Conservation (phyloP, 495 filamentous ascomycete species). For the Astrothelium subdiscretum region DNA sequence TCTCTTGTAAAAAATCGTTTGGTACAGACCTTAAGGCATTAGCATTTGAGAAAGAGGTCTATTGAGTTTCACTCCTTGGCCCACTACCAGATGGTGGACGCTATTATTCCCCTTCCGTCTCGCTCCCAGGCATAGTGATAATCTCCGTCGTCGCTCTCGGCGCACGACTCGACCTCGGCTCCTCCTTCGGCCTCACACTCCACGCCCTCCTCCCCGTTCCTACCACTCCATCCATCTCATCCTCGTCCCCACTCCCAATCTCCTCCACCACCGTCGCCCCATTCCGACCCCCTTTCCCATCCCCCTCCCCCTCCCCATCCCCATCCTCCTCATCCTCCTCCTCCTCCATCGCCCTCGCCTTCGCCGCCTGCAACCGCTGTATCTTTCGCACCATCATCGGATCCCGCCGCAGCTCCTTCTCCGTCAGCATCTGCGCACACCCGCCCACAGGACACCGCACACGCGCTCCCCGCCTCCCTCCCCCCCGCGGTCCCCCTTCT, state of each 20-base stretch:
- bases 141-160: slow-evolving; percentile 4
- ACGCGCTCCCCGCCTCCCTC: slow-evolving; percentile 1
- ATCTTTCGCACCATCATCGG: slow-evolving; percentile 29
- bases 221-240: neutral
- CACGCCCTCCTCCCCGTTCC: slow-evolving; percentile 3
- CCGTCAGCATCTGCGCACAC: slow-evolving; percentile 27
- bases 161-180: neutral
- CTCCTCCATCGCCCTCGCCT: slow-evolving; percentile 26
- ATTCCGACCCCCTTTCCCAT: slow-evolving; percentile 19
- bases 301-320: slow-evolving; percentile 22
- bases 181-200: neutral
- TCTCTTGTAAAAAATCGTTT: neutral
- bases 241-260: neutral
- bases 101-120: neutral
- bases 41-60: too few relatives aligned
- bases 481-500: too few relatives aligned
- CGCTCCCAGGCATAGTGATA: neutral
- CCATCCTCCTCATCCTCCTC: slow-evolving; percentile 23
- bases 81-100: too few relatives aligned
- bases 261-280: slow-evolving; percentile 15
- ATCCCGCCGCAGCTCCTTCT: slow-evolving; percentile 29
- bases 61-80: too few relatives aligned
- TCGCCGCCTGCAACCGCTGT: slow-evolving; percentile 22
- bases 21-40: too few relatives aligned
- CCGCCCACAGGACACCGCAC: slow-evolving; percentile 33